Conservation (phyloP, 177 flowering plant species). For the Vitis hybrid region DNA sequence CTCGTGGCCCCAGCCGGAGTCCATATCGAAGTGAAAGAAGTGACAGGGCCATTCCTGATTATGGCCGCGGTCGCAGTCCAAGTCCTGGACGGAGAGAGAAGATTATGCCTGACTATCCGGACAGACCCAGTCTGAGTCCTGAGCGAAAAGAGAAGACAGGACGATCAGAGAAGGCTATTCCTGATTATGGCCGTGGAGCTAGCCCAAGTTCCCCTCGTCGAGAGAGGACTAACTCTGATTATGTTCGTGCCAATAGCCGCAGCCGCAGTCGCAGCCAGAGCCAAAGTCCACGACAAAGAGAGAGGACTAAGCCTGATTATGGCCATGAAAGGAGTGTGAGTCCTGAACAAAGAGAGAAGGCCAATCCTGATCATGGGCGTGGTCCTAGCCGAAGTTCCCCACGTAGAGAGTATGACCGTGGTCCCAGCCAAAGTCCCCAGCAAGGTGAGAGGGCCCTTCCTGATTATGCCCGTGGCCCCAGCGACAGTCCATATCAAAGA, state of each 20-base stretch:
- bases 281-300: conserved; percentile 22
- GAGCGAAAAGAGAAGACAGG: conserved; percentile 21
- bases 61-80: conserved; percentile 21
- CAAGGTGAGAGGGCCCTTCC: conserved; percentile 27
- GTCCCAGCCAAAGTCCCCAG: conserved; percentile 26
- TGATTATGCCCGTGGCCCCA: conserved; percentile 30
- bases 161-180: conserved; percentile 30
- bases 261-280: conserved; percentile 9
- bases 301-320: conserved; percentile 27
- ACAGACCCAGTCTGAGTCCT: conserved; percentile 24
- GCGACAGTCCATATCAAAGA: conserved; percentile 30
- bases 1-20: conserved; percentile 13
- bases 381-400: conserved; percentile 22
- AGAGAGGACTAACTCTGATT: too few relatives aligned
- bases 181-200: conserved; percentile 30
- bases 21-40: conserved; percentile 13
- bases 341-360: conserved; percentile 22
- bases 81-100: conserved; percentile 22
- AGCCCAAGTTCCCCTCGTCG: conserved; percentile 5
- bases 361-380: conserved; percentile 27
- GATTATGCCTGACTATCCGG: neutral
- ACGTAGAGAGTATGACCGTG: conserved; percentile 15
- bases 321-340: conserved; percentile 14
- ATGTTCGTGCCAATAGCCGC: conserved; percentile 16
- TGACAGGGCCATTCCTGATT: conserved; percentile 26